A percentile compares a stretch with the other conserved stretches of the same genome.
These are phyloP conservation scores for Mortierella antarctica DNA, from an alignment of 192 early-diverging fungal genomes.

Conservation along the genomic window DNA sequence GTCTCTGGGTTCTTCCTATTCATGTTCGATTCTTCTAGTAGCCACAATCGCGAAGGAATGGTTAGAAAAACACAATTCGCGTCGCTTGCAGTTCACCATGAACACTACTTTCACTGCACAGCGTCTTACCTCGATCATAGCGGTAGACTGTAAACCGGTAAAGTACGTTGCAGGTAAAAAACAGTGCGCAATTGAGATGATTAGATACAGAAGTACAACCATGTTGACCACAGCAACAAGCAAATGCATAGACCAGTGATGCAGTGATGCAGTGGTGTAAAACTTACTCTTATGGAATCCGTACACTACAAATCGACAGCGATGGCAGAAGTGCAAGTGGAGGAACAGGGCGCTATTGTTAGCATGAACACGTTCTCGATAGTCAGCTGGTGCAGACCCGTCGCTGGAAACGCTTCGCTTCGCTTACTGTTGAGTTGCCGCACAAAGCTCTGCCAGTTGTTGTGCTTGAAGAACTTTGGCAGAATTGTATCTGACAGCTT, in stretches of 20 bases:
- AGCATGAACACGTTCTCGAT: background rate
- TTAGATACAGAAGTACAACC: background rate
- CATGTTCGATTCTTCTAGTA: slow-evolving; percentile 60
- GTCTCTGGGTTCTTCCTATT: slow-evolving; percentile 56
- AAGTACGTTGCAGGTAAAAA: background rate
- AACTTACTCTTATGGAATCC: slow-evolving; percentile 80
- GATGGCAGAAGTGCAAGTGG: background rate
- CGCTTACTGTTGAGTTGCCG: slow-evolving; percentile 83
- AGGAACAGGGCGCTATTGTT: background rate
- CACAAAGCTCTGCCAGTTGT: slow-evolving; percentile 93
- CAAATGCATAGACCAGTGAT: too few relatives aligned
- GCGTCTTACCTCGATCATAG: slow-evolving; percentile 38
- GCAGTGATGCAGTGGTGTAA: background rate
- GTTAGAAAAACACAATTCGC: too few relatives aligned
- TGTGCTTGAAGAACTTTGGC: slow-evolving; percentile 92
- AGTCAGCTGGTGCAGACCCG: background rate
- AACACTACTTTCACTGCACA: too few relatives aligned
- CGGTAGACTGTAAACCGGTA: slow-evolving; percentile 18
- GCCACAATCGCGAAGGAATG: too few relatives aligned
- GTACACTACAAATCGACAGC: slow-evolving; percentile 63
- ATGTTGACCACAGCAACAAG: too few relatives aligned
- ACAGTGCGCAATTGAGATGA: background rate
- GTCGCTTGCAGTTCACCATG: too few relatives aligned
- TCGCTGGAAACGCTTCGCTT: too few relatives aligned
- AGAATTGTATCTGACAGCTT: slow-evolving; percentile 83